Base-by-base conservation (phyloP, 257 asterid genomes). In the Hygrophila difformis region DNA sequence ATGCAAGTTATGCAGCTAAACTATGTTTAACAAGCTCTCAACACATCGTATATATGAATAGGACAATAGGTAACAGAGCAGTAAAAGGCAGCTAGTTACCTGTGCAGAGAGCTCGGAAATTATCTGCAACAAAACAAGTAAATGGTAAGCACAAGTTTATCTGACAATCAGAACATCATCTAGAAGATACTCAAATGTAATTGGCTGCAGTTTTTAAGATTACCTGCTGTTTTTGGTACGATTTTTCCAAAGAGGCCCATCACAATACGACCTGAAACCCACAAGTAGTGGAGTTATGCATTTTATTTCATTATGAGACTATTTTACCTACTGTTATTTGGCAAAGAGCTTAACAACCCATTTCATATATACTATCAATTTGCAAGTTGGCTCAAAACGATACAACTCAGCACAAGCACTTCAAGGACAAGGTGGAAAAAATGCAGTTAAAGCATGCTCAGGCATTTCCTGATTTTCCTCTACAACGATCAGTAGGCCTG, bases 31-130 rank as follows among this genome's bases (percentile, higher is more conserved):
- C 31, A 26, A 26, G 8, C 57, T 42, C 55, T 62, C 55, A 37
- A 41, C 17, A 19, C 47, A 31, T 43, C 42, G 23, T 45, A 44
- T 11, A 24, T n/a, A 28, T 42, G 39, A 20, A 60, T 26, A 26
- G 8, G 4, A 26, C 31, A 26, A 55, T 29, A 55, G 26, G 45
- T 52, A 12, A n/a, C 13, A 50, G 50, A 67, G 59, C 59, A 40
- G 19, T 49, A 54, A 37, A 61, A 57, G 65, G 75, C 68, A 61
- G 65, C 55, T 68, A 57, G 72, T 71, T 84, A 88, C 95, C 95
- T 53, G 94, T 88, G 92, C 97, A 88, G 57, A 88, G 97, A 60
- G 93, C 95, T 68, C 97, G 79, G 28, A 88, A 88, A 52, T 88
- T 88, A 71, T 84, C 95, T 88, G 95, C 93, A 82, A 23, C 14